Conservation (phyloP, 305 asterid genomes). For the Nicotiana rustica region DNA sequence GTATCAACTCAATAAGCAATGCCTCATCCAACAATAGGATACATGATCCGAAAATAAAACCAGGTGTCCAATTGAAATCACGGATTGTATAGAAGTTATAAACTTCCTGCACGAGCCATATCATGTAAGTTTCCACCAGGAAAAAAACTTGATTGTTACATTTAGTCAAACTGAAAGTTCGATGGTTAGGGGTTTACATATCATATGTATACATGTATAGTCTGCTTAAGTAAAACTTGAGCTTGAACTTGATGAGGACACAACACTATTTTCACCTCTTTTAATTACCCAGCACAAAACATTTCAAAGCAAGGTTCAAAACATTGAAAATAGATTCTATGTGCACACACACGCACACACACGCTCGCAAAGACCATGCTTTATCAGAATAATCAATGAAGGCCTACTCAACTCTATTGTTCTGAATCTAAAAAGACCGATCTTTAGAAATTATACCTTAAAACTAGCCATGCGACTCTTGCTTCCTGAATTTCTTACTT, state of each 20-base stretch:
- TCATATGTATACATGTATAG: not conserved
- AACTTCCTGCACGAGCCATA: slow-evolving; percentile 7
- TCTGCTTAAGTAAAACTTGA: not conserved
- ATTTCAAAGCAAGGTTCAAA: slow-evolving; percentile 24
- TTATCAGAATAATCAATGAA: slow-evolving; percentile 11
- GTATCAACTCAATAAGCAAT: not conserved
- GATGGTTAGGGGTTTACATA: not conserved
- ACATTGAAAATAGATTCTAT: slow-evolving; percentile 1
- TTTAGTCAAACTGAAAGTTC: not conserved
- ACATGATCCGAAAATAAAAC: not conserved
- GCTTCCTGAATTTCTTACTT: slow-evolving; percentile 65
- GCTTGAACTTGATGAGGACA: slow-evolving; percentile 10
- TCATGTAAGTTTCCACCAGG: not conserved
- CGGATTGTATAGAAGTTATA: not conserved
- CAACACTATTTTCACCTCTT: not conserved
- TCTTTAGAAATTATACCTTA: slow-evolving; percentile 56
- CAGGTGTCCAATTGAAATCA: slow-evolving; percentile 11
- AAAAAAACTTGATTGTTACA: not conserved
- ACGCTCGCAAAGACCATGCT: not conserved
- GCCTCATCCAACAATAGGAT: slow-evolving; percentile 5
- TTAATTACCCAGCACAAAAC: not conserved
- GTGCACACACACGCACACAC: not conserved
- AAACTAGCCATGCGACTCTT: slow-evolving; percentile 64
- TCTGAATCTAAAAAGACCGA: slow-evolving; percentile 23
- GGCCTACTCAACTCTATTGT: slow-evolving; percentile 18